Evolutionary conservation across 495 filamentous ascomycete species (phyloP), one percentile per base, ranked within the genome.

Genomic region (Sphaerosporella brunnea): DNA sequence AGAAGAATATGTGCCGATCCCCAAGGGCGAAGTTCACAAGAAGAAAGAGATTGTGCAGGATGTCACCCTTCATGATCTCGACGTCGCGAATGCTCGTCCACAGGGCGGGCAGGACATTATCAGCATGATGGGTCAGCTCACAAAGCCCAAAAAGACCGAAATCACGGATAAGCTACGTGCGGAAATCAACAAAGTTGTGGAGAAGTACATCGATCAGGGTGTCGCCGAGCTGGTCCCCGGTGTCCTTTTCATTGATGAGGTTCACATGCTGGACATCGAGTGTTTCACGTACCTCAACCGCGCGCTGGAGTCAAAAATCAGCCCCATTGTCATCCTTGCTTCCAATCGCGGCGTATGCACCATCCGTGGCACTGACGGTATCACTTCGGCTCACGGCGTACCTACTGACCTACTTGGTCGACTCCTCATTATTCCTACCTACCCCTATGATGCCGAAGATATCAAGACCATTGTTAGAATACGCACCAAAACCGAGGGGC

Each of bases 271-370:
- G 16, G 90, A 99, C 62, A 93, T 95, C 52, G 90, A 99, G 60
- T 95, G 90, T 68, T 99, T 93, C 68, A 87, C 84, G 36, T 99
- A 85, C 69, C 79, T 99, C 70, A 99, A 99, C 70, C 82, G 92
- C 23, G 90, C 90, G 3, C 71, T 96, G 19, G 90, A 99, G 62
- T 80, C 80, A 19, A 86, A 94, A 52, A 72, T 99, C 15, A 84
- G 88, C 1, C 90, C 90, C 25, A 90, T 99, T 58, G 87, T 99
- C 63, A 96, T 99, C 65, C 95, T 99, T 86, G 90, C 90, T n/a
- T 90, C 82, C 71, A 99, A 99, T 65, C 73, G 90, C 24, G 90
- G 90, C 45, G 75, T 86, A 57, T 79, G 88, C n/a, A 74, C 76
- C 40, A 94, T 99, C 54, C 74, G 92, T 9, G 90, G 92, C 25